Evolutionary conservation across 2,329 filamentous ascomycete genomes (phyloP), one percentile per base, ranked within the genome.

Genomic region (Lojkania enalia): DNA sequence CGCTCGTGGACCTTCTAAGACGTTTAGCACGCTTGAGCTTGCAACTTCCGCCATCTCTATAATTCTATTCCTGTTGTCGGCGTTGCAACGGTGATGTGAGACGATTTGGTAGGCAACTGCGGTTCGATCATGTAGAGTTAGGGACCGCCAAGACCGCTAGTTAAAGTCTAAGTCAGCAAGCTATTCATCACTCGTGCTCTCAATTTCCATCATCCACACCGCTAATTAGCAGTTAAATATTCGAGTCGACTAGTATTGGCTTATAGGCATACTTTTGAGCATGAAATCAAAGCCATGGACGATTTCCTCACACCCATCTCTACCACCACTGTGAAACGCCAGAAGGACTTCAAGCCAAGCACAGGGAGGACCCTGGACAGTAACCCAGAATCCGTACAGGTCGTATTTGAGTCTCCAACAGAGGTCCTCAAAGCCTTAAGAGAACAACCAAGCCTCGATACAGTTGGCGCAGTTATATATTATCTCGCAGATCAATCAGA

Each of bases 391-490:
- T 23, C 21, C 37, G 35, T 41, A 29, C 31, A 51, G 32, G 18
- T 30, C 11, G 6, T 19, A 35, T 48, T 70, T 20, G 47, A 59
- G 16, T 64, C 70, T 9, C 59, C 73, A 18, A 60, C 70, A 29
- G 80, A 83, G 48, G 81, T 77, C 7, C 67, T 88, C n/a, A 76
- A 83, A 30, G 71, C 74, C 2, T 70, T 90, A 11, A 83, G 77
- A 50, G 75, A 70, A 30, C 79, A 89, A 54, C 86, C 87, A 3
- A 78, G 80, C 57, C 78, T 83, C 52, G 76, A 81, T 7, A 72
- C 74, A 2, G 70, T 90, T 1, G 66, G 76, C 5, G 69, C 71
- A 0, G 72, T 77, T 4, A 66, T 90, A 29, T 64, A 65, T 11
- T 84, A 89, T n/a, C 39, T 42, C 5, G 35, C 38, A 2, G 48